These are phyloP conservation scores for Maudiozyma pseudohumilis DNA, from an alignment of 805 yeast genomes.

Conservation along the genomic window DNA sequence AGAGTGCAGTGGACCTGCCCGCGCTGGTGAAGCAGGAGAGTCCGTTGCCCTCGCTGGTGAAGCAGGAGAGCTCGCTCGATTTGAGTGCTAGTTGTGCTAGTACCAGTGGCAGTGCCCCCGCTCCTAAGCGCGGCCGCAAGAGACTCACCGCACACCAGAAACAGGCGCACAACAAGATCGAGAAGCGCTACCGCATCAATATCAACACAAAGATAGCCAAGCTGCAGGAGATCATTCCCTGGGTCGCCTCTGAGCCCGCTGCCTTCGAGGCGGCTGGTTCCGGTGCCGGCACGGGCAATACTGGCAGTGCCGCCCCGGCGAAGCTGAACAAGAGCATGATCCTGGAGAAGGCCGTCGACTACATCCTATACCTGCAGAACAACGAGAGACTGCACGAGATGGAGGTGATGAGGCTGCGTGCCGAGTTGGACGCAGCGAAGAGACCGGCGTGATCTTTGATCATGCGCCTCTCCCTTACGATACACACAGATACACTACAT, in stretches of 20 bases:
- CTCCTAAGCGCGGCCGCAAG: slow-evolving; percentile 30
- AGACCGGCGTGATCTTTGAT: no score
- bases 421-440: slow-evolving; percentile 24
- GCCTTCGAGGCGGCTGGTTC: slow-evolving; percentile 38
- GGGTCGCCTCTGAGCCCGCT: slow-evolving; percentile 51
- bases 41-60: background rate
- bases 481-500: no score
- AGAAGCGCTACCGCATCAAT: slow-evolving; percentile 58
- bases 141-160: slow-evolving; percentile 51
- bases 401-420: slow-evolving; percentile 28
- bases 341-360: slow-evolving; percentile 58
- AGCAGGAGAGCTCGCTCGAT: background rate
- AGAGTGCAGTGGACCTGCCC: no score
- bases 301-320: slow-evolving; percentile 15
- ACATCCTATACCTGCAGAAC: slow-evolving; percentile 43
- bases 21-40: slow-evolving; percentile 2
- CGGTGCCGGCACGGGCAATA: background rate
- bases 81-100: background rate
- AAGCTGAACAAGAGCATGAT: slow-evolving; percentile 56
- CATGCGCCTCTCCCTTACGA: no score
- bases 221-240: slow-evolving; percentile 55
- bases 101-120: background rate
- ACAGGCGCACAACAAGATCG: slow-evolving; percentile 63
- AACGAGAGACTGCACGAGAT: slow-evolving; percentile 33
- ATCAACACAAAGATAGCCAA: slow-evolving; percentile 63